Conservation (phyloP, 73 alveolate species). For the Tetrahymena borealis region DNA sequence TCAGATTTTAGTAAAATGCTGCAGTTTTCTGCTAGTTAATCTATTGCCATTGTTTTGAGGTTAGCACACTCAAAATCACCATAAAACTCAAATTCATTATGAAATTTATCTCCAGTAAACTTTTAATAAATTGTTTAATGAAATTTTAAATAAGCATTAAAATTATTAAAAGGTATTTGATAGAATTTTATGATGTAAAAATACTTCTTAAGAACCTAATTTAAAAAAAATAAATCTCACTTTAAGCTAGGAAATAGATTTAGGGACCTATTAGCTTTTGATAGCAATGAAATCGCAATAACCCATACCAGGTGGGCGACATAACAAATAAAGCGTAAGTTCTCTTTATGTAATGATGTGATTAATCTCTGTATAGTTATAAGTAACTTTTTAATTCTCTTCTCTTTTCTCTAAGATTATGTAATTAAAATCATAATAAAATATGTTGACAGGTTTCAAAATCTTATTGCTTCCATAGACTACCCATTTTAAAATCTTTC, state of each 20-base stretch:
- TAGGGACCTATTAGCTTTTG: background rate
- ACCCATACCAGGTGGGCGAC: background rate
- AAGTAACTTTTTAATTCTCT: background rate
- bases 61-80: background rate
- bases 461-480: background rate
- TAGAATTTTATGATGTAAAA: too few relatives aligned
- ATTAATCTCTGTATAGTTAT: background rate
- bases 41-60: background rate
- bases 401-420: background rate
- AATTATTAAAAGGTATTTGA: background rate
- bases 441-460: background rate
- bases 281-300: background rate
- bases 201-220: too few relatives aligned
- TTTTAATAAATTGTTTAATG: too few relatives aligned
- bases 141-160: too few relatives aligned
- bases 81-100: background rate
- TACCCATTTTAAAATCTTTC: background rate
- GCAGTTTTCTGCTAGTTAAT: background rate
- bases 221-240: too few relatives aligned
- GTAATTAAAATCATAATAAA: background rate
- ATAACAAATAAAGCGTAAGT: background rate
- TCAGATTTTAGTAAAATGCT: background rate
- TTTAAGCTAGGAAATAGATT: background rate
- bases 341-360: background rate
- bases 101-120: background rate